Evolutionary conservation across 129 eudicot species (phyloP), one percentile per base, ranked within the genome.

Genomic region (sunflower (Helianthus annuus)): DNA sequence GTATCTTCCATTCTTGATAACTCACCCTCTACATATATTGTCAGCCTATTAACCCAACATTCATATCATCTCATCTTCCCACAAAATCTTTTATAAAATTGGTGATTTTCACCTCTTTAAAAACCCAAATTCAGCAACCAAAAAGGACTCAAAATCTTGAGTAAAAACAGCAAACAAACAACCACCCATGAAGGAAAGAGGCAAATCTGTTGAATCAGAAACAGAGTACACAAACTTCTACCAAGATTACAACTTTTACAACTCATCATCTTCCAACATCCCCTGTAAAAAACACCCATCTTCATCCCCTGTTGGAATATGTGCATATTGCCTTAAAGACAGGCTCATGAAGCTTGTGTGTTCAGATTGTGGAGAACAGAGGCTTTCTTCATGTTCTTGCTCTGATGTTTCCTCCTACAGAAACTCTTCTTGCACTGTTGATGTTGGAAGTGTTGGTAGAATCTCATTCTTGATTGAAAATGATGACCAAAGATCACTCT

Each of bases 371-470:
- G 97, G 97, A 11, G 97, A 93, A 76, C 98, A 93, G 55, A 79
- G 98, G 19, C 74, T 84, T 9, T 90, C 98, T 65, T 93, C 97
- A 4, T 93, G 98, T 69, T 89, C 98, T 45, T 93, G 98, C 59
- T 92, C 98, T 54, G 98, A 89, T 70, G 76, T 79, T 7, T 90
- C 93, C 12, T 88, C 97, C 0, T 81, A 86, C 46, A 76, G 91
- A 10, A 92, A 86, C 53, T 87, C 94, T 14, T 92, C 88, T 22
- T 78, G 91, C 60, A 83, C 96, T 10, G 80, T 81, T 67, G 96
- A 86, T 66, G 87, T 86, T 13, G 95, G 89, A 10, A 79, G 88
- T 68, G 87, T 87, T 39, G 96, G 95, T 1, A 80, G 98, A 71
- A 87, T 93, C 69, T 93, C 98, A 8, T 93, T 89, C 65, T 72